A percentile compares a stretch with the other conserved stretches of the same genome.
These are phyloP conservation scores for Xylariales sp. DNA, from an alignment of 2,329 filamentous ascomycete genomes.

Conservation along the genomic window DNA sequence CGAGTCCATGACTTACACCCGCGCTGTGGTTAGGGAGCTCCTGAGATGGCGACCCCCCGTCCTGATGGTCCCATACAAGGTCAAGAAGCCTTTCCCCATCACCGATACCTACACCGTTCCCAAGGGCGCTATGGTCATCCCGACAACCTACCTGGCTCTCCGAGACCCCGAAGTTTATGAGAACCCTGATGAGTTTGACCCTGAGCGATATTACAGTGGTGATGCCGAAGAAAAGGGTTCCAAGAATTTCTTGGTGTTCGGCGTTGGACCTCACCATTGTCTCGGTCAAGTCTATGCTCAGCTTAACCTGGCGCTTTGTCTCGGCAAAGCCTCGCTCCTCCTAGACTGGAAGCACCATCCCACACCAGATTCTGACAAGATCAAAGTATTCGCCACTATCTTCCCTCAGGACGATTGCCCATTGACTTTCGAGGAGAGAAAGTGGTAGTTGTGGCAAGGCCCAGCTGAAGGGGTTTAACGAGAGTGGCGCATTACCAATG, in stretches of 20 bases:
- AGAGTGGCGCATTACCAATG: too few relatives aligned
- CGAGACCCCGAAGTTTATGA: conserved; percentile 91
- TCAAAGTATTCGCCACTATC: conserved; percentile 97
- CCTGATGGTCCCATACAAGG: conserved; percentile 92
- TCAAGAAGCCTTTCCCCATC: conserved; percentile 93
- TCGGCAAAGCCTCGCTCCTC: conserved; percentile 82
- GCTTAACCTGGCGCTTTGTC: conserved; percentile 80
- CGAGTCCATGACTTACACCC: conserved; percentile 84
- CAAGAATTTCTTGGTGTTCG: conserved; percentile 97
- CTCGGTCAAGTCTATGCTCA: conserved; percentile 89
- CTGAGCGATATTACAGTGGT: conserved; percentile 85
- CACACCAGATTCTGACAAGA: conserved; percentile 82
- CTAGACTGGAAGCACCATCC: conserved; percentile 88
- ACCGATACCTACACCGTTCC: conserved; percentile 83
- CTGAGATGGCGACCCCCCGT: conserved; percentile 94
- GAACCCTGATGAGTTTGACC: conserved; percentile 82
- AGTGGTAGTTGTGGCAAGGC: too few relatives aligned
- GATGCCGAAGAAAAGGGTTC: conserved; percentile 78
- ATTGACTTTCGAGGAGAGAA: conserved; percentile 61
- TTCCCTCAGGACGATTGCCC: conserved; percentile 93
- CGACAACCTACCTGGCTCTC: conserved; percentile 83
- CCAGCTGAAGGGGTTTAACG: too few relatives aligned
- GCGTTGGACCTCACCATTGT: conserved; percentile 94
- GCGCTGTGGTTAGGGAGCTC: conserved; percentile 85
- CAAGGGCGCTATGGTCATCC: conserved; percentile 92